Evolutionary conservation across 2,329 filamentous ascomycete species (phyloP).

Genomic region (Cercospora zeae-maydis): DNA sequence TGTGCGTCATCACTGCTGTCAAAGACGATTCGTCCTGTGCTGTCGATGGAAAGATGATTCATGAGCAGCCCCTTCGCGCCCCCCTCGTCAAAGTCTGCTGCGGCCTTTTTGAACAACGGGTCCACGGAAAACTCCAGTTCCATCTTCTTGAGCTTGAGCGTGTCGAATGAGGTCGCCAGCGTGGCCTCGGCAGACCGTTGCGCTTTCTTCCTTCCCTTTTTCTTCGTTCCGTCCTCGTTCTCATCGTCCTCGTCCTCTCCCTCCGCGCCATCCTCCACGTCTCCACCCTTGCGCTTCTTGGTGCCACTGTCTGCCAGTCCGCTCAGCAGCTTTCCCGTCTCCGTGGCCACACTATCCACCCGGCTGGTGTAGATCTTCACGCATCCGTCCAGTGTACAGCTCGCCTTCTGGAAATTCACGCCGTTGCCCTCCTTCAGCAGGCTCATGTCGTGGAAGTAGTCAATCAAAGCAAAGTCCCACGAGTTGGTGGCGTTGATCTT

Average conservation of each 20-base stretch:
- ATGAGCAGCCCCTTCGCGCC: conserved; percentile 91
- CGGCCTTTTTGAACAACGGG: conserved; percentile 98
- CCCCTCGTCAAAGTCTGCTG: conserved; percentile 96
- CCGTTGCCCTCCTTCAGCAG: conserved; percentile 92
- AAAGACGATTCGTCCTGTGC: conserved; percentile 88
- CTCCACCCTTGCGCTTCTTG: conserved; percentile 49
- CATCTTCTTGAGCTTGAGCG: conserved; percentile 92
- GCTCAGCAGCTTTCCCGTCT: conserved; percentile 91
- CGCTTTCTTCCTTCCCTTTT: conserved; percentile 68
- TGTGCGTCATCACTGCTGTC: conserved; percentile 88
- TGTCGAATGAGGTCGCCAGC: conserved; percentile 79
- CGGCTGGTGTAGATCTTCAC: conserved; percentile 99
- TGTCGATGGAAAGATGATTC: conserved; percentile 95
- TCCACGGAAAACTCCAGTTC: conserved; percentile 96
- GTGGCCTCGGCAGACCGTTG: conserved; percentile 82
- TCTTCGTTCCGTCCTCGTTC: conserved; percentile 52
- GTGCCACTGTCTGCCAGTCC: conserved; percentile 81
- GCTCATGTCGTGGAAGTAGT: conserved; percentile 99
- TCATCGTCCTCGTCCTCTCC: conserved; percentile 63
- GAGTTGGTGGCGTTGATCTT: conserved; percentile 94
- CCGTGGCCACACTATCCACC: conserved; percentile 96
- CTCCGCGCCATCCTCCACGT: conserved; percentile 61
- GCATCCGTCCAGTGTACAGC: conserved; percentile 93
- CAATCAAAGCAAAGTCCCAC: conserved; percentile 99
- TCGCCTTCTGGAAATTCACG: conserved; percentile 98